Evolutionary conservation across 768 basidiomycete species (phyloP).

Genomic region (Termitomyces sp.): DNA sequence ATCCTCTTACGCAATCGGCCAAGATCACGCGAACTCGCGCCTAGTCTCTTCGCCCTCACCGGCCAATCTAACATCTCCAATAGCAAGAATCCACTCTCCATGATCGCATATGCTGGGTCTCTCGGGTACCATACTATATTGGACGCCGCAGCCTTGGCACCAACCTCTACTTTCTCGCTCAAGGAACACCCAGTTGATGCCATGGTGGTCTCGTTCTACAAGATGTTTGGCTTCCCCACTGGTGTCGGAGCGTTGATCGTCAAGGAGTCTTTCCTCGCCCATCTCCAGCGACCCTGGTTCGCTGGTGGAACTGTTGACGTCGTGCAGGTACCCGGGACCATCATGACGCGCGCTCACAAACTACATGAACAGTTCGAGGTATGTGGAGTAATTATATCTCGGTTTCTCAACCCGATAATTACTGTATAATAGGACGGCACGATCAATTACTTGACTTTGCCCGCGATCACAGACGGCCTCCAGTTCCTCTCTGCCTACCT

Average conservation of each 20-base stretch:
- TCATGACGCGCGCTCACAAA: constrained; percentile 54
- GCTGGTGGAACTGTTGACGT: constrained; percentile 79
- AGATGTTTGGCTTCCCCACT: constrained; percentile 87
- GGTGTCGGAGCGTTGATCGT: constrained; percentile 78
- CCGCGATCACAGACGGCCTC: constrained; percentile 75
- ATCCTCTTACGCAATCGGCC: constrained; percentile 48
- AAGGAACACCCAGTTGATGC: constrained; percentile 68
- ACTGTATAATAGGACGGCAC: constrained; percentile 65
- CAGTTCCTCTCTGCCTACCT: constrained; percentile 74
- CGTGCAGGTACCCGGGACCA: constrained; percentile 73
- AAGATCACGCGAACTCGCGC: constrained; percentile 33
- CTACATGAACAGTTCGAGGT: constrained; percentile 79
- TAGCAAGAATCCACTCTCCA: constrained; percentile 60
- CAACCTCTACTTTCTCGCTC: constrained; percentile 65
- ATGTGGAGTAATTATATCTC: constrained; percentile 10
- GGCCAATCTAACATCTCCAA: constrained; percentile 83
- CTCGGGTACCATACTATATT: constrained; percentile 73
- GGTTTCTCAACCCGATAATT: not conserved
- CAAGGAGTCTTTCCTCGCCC: constrained; percentile 58
- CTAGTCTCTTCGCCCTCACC: constrained; percentile 69
- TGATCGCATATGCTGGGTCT: constrained; percentile 56
- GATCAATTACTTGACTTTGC: constrained; percentile 72
- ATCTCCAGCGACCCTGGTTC: constrained; percentile 74
- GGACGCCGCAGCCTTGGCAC: constrained; percentile 77
- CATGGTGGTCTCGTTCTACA: constrained; percentile 82